Evolutionary conservation across 768 basidiomycete species (phyloP).

Genomic region (Kwoniella dejecticola): DNA sequence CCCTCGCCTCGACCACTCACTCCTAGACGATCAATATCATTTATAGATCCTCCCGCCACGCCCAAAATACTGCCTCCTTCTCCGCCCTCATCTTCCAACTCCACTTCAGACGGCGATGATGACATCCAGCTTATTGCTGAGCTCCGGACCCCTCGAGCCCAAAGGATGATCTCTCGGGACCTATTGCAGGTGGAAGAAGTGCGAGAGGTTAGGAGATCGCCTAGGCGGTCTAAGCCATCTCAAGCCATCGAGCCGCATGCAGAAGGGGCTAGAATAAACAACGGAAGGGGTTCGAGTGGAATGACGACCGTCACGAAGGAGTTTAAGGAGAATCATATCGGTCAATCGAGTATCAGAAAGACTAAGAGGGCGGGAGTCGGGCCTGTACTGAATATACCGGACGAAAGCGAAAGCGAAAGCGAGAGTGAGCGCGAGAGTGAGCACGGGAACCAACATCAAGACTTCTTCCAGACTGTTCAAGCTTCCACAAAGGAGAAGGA

Average conservation of each 20-base stretch:
- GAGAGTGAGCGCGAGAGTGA: background rate
- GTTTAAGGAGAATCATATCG: too few species aligned
- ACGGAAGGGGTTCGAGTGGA: too few species aligned
- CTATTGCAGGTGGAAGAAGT: conserved; percentile 1
- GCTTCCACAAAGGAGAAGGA: too few species aligned
- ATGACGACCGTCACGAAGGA: too few species aligned
- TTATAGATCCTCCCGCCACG: conserved; percentile 1
- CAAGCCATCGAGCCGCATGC: too few species aligned
- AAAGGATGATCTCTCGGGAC: background rate
- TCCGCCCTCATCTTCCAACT: conserved; percentile 15
- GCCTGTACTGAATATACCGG: conserved; percentile 2
- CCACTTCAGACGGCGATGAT: too few species aligned
- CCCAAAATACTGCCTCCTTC: conserved; percentile 9
- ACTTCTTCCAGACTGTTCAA: too few species aligned
- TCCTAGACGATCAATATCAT: conserved; percentile 4
- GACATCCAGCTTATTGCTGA: background rate
- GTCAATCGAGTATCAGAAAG: background rate
- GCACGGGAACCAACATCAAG: too few species aligned
- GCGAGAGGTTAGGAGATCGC: conserved; percentile 13
- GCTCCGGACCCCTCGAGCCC: conserved; percentile 1
- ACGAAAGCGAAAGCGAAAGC: background rate
- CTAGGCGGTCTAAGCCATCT: conserved; percentile 1
- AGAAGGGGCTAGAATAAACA: too few species aligned
- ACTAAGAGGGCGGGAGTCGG: background rate
- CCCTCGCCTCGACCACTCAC: conserved; percentile 8